Evolutionary conservation across 176 grass and related monocot species (phyloP), one percentile per base, ranked within the genome.

Genomic region (Ampelocalamus luodianensis): DNA sequence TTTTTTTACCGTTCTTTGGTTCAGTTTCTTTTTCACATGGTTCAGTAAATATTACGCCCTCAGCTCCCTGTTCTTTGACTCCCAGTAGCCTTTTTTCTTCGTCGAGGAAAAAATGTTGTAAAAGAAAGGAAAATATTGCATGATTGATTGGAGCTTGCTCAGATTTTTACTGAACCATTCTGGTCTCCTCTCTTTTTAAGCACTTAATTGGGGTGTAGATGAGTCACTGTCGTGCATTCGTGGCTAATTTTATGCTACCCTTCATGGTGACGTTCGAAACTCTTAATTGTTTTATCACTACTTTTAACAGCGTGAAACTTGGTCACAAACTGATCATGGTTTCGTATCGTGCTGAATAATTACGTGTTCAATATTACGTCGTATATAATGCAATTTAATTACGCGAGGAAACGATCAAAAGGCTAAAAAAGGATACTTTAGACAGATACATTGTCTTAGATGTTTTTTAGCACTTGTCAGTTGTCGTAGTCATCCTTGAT

Each of bases 1-100:
- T 71, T 46, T 88, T 86, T 90, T 86, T 8, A 68, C 84, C 63
- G 42, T 86, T 86, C 45, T 83, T 86, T 92, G 85, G 13, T 86
- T 78, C 50, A 58, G 8, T 85, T 27, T 50, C 39, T 7, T 72
- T 27, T 56, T 64, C 71, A 17, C 22, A 15, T 29, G 50, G 64
- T 79, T 87, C 49, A 37, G 89, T 90, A 87, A 87, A 87, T 90
- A 90, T 83, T 74, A 53, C 49, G 61, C 59, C 0, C 27, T 38
- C 40, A 74, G 60, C 75, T 74, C 32, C n/a, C 46, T 69, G 22
- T 39, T 60, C 34, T n/a, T 74, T 61, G 23, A n/a, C 20, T 56
- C 83, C 24, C 39, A 36, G 0, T 63, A 10, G 0, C 40, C 6
- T 16, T 38, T 55, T 78, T 11, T 70, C 8, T 79, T 43, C 32